Conservation (phyloP, 768 basidiomycete genomes). For the Clitopilus passeckerianus region DNA sequence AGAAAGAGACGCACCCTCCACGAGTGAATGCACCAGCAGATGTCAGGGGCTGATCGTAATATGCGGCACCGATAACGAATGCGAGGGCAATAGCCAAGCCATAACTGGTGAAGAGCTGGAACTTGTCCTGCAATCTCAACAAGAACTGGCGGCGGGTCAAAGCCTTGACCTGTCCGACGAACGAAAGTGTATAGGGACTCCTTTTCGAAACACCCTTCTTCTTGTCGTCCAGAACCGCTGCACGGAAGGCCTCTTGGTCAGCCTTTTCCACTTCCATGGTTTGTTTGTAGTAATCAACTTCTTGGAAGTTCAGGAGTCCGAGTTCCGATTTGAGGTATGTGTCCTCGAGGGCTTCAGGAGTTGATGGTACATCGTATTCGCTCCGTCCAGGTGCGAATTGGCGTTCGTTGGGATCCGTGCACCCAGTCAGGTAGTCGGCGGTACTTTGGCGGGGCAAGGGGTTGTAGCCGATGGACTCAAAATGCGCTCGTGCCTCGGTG, state of each 20-base stretch:
- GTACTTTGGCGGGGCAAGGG: constrained; percentile 79
- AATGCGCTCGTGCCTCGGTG: constrained; percentile 71
- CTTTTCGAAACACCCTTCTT: constrained; percentile 71
- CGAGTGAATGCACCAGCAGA: constrained; percentile 85
- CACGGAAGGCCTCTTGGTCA: constrained; percentile 75
- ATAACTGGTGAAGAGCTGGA: constrained; percentile 73
- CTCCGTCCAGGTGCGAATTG: constrained; percentile 65
- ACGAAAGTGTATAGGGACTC: constrained; percentile 81
- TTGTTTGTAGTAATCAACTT: constrained; percentile 51
- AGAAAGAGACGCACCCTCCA: constrained; percentile 41
- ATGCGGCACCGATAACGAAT: constrained; percentile 71
- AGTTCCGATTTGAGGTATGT: constrained; percentile 52
- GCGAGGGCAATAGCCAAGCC: constrained; percentile 54
- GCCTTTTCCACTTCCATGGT: constrained; percentile 53
- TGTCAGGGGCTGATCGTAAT: constrained; percentile 65
- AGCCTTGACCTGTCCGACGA: constrained; percentile 66
- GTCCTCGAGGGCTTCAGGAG: constrained; percentile 62
- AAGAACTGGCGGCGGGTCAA: constrained; percentile 72
- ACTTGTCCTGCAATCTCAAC: constrained; percentile 67
- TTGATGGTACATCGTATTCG: constrained; percentile 53
- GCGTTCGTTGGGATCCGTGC: constrained; percentile 83
- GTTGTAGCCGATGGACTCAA: constrained; percentile 69
- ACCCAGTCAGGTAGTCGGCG: constrained; percentile 81
- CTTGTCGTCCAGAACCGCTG: constrained; percentile 73
- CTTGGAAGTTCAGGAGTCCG: constrained; percentile 34